Percentiles rank a stretch among this genome's conserved stretches.
These are phyloP conservation scores for Spatholobus suberectus DNA, from an alignment of 306 rosid species.

Conservation along the genomic window DNA sequence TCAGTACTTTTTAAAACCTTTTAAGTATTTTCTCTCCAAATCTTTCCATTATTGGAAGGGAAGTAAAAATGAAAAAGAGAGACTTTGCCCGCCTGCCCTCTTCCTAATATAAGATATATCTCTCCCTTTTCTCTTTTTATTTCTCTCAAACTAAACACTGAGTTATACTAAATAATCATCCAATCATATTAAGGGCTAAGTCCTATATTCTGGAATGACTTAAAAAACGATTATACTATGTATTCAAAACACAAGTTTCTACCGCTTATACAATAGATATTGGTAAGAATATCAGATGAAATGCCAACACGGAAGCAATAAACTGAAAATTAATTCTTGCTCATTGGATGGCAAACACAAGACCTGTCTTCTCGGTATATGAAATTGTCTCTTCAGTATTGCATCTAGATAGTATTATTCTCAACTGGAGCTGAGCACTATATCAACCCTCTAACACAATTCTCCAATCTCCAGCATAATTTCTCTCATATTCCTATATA, in stretches of 20 bases:
- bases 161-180: not conserved
- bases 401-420: slow-evolving; percentile 2
- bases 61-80: not conserved
- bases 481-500: slow-evolving; percentile 11
- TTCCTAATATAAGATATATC: not conserved
- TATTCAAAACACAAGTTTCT: not conserved
- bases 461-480: slow-evolving; percentile 8
- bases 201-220: not conserved
- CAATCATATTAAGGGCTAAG: not conserved
- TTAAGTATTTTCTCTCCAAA: not conserved
- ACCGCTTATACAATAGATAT: slow-evolving; percentile 11
- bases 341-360: slow-evolving; percentile 1
- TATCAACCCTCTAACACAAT: slow-evolving; percentile 10
- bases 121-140: not conserved
- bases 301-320: not conserved
- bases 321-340: slow-evolving; percentile 16
- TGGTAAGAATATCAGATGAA: not conserved
- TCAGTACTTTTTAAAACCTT: not conserved
- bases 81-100: not conserved
- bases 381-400: slow-evolving; percentile 26
- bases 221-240: not conserved
- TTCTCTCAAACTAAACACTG: not conserved
- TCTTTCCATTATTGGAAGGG: not conserved
- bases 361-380: not conserved
- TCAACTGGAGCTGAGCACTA: not conserved